Base-by-base conservation (phyloP, 305 asterid species). In the Coffea humblotiana region DNA sequence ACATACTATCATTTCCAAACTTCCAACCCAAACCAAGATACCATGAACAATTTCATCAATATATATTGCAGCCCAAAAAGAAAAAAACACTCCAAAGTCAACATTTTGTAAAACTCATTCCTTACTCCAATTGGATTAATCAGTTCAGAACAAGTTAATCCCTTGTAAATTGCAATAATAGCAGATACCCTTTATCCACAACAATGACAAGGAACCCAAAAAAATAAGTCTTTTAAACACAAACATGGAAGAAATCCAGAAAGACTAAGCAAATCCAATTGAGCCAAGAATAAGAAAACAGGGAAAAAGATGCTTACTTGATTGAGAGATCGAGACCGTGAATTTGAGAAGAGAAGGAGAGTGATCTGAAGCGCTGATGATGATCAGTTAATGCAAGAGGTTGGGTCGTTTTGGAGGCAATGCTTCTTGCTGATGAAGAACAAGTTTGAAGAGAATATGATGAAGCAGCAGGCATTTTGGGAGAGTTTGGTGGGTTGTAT, bases 271-370 rank as follows among this genome's bases (percentile, higher is more conserved):
- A 77, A 74, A 49, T 32, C 52, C 58, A 70, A 25, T 27, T 71
- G 58, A 52, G 2, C 4, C 18, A 74, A 29, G 27, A 16, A 72
- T 29, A 16, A 47, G 71, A 54, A 58, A 16, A 32, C 54, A 47
- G 12, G 40, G 15, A 49, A 74, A 13, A 71, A 77, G 77, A 43
- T 54, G 63, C 89, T 88, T 86, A 92, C 97, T 76, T 88, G 77
- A 89, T 61, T 58, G 90, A 79, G 61, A 84, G 29, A 71, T 78
- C 27, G 56, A 75, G 48, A 67, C 74, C 23, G n/a, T 75, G 85
- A 77, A 88, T 79, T 72, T 83, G 90, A 74, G 97, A 91, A 77
- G 95, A 83, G 86, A 92, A 81, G 37, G 92, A 87, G 56, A 90
- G 82, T 29, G 90, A 86, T 37, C 78, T 72, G n/a, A 87, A 80